Base-by-base conservation (phyloP, 1,139 yeast genomes). In the Diutina ranongensis region DNA sequence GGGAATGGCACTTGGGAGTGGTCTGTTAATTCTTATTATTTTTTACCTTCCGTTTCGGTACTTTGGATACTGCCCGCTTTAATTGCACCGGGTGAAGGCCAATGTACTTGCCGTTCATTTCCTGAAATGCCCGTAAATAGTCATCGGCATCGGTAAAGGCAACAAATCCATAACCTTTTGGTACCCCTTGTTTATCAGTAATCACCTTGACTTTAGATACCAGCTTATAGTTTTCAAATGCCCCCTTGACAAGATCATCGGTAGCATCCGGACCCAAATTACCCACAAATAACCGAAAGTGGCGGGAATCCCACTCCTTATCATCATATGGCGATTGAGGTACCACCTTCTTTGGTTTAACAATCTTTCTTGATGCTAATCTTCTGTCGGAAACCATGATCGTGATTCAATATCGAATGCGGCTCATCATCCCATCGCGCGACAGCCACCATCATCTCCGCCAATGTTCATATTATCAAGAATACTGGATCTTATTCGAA, bases 391-490 rank as follows among this genome's bases (percentile, higher is more conserved):
- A 19, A 13, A 35, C 40, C 40, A 35, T 35, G 34, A 31, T n/a
- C 34, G 13, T 31, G 34, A 31, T 5, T 15, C 8, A 12, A n/a
- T 5, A 27, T 8, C 12, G 31, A n/a, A 15, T 31, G 34, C 34
- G 34, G 34, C 34, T 31, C 13, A 31, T 31, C 34, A 12, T 31
- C 13, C 15, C 34, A 31, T 31, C 34, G 13, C 34, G 15, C 34
- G 13, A 31, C 7, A 4, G 15, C 7, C 13, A 5, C 12, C 20
- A 16, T 15, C 21, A 22, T 9, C 38, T 4, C 45, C n/a, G n/a
- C n/a, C n/a, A n/a, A 92, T 92, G 98, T 94, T 89, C 63, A 81
- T 87, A 49, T 72, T 92, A 46, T 76, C 95, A 18, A 78, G 79
- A 57, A 64, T 92, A 47, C 70, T 85, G 16, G 98, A 92, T 63